A percentile compares a stretch with the other conserved stretches of the same genome.
phyloP scores from a whole-genome alignment of 257 asterid genomes.

The Anisodus acutangulus region DNA sequence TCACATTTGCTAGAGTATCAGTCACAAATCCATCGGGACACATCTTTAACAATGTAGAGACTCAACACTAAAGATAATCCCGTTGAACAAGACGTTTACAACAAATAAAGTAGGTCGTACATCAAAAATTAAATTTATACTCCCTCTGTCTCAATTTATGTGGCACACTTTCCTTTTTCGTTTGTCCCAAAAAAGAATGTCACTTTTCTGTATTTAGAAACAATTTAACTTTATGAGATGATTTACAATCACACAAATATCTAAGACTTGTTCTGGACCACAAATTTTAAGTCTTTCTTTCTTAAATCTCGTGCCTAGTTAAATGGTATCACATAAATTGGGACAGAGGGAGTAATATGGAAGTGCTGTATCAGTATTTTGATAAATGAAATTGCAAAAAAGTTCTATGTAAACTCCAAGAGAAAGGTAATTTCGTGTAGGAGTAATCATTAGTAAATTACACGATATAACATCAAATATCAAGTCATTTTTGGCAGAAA shows the following conservation, averaged over 20 bases:
- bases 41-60: neutral
- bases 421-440: neutral
- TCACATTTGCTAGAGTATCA: neutral
- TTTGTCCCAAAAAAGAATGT: no score
- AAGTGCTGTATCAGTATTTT: neutral
- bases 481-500: conserved; percentile 5
- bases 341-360: neutral
- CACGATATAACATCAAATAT: neutral
- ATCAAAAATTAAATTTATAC: neutral
- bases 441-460: neutral
- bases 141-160: no score
- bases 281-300: no score
- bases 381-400: conserved; percentile 2
- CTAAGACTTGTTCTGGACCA: no score
- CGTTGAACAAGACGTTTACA: neutral
- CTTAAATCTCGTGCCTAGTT: no score
- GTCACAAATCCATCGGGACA: neutral
- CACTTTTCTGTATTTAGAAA: no score
- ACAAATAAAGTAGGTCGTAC: neutral
- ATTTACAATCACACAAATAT: no score
- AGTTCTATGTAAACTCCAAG: neutral
- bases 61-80: conserved; percentile 16
- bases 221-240: no score
- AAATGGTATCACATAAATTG: no score
- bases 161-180: no score